phyloP scores from a whole-genome alignment of 2,329 filamentous ascomycete species.

The Aspergillus intermedius region DNA sequence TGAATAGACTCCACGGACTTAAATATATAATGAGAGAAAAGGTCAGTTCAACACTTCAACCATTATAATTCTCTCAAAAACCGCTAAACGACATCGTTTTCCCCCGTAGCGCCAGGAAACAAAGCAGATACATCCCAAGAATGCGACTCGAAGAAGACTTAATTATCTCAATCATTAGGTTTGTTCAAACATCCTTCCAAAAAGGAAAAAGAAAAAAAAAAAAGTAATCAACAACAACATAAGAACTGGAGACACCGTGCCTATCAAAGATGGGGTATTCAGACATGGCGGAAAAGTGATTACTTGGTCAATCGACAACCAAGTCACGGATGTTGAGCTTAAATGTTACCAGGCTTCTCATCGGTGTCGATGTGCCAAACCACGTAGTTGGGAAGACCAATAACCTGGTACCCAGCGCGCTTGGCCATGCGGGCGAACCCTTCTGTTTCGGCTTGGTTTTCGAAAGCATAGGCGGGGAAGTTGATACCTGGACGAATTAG shows the following conservation, averaged over 20 bases:
- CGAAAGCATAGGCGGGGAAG: conserved; percentile 92
- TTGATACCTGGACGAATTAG: conserved; percentile 67
- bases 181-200: conserved; percentile 20
- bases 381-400: conserved; percentile 92
- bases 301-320: not conserved
- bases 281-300: conserved; percentile 13
- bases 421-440: conserved; percentile 99
- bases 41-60: conserved; percentile 6
- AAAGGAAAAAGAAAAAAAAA: conserved; percentile 6
- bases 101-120: conserved; percentile 31
- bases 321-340: conserved; percentile 4
- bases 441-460: conserved; percentile 98
- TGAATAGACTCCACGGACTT: too few species aligned
- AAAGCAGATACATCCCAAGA: conserved; percentile 25
- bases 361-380: conserved; percentile 98
- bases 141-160: conserved; percentile 23
- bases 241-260: conserved; percentile 4
- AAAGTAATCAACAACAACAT: conserved; percentile 8
- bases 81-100: conserved; percentile 24
- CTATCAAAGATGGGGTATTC: conserved; percentile 12
- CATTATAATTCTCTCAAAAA: conserved; percentile 17
- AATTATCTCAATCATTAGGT: conserved; percentile 31
- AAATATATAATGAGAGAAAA: conserved; percentile 4
- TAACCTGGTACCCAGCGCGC: conserved; percentile 84
- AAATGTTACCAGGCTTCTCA: conserved; percentile 77